Evolutionary conservation across 2,329 filamentous ascomycete genomes (phyloP).

Genomic region (Aspergillus ibericus): DNA sequence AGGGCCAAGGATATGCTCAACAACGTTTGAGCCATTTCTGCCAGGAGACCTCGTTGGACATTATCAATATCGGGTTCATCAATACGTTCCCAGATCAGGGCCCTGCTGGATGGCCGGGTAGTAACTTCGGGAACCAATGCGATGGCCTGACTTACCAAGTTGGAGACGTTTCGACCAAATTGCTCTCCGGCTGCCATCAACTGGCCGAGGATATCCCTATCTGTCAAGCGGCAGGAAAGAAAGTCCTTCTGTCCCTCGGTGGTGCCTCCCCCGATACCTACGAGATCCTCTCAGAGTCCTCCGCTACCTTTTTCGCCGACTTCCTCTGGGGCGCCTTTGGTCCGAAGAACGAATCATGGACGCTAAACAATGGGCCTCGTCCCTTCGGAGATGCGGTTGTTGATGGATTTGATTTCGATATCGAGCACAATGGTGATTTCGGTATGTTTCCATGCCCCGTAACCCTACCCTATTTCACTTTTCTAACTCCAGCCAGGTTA

Average conservation of each 20-base stretch:
- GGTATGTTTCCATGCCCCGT: slow-evolving; percentile 24
- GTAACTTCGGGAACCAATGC: slow-evolving; percentile 60
- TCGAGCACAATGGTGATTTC: slow-evolving; percentile 32
- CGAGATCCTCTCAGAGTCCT: slow-evolving; percentile 41
- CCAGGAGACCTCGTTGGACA: slow-evolving; percentile 52
- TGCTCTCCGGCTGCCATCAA: slow-evolving; percentile 46
- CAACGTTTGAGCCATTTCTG: slow-evolving; percentile 53
- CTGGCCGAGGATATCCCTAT: slow-evolving; percentile 44
- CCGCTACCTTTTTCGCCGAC: slow-evolving; percentile 50
- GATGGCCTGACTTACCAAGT: slow-evolving; percentile 41
- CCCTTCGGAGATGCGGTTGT: slow-evolving; percentile 49
- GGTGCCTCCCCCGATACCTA: slow-evolving; percentile 45
- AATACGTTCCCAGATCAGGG: slow-evolving; percentile 53
- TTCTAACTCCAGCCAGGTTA: slow-evolving; percentile 38
- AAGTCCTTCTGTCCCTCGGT: slow-evolving; percentile 50
- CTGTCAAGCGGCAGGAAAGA: slow-evolving; percentile 46
- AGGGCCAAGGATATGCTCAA: slow-evolving; percentile 56
- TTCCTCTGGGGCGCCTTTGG: slow-evolving; percentile 55
- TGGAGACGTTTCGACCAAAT: slow-evolving; percentile 38
- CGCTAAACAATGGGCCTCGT: slow-evolving; percentile 39
- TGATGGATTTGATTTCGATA: slow-evolving; percentile 57
- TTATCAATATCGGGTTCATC: slow-evolving; percentile 59
- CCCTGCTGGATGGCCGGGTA: slow-evolving; percentile 49
- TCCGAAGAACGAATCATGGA: slow-evolving; percentile 36
- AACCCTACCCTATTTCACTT: background rate